Evolutionary conservation across 345 rosid genomes (phyloP), one percentile per base, ranked within the genome.

Genomic region (Acer campestre): DNA sequence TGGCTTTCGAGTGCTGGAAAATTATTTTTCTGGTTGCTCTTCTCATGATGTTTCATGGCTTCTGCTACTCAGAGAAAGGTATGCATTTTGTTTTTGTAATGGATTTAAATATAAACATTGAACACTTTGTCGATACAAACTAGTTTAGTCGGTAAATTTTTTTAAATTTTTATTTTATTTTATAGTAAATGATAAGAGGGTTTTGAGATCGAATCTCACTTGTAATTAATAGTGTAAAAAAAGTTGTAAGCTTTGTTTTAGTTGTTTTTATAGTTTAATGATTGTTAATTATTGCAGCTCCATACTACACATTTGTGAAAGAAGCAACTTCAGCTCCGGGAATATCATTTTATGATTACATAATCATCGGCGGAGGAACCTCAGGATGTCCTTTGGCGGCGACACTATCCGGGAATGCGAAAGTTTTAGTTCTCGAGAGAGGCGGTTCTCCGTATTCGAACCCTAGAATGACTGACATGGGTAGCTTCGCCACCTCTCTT

Each of bases 331-430:
- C 79, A 2, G 93, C 97, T 7, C 90, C 98, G 3, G 29, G n/a
- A 68, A 67, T 85, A 7, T 68, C 83, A 3, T 74, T 69, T 80
- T 84, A 80, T 16, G 98, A 95, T 78, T 95, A 93, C 88, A 90
- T 95, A 68, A 71, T 93, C 76, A 75, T 95, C 62, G 98, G 97
- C 4, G 98, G 98, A 55, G 98, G 98, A 68, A 93, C 98, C 27
- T 77, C 95, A 0, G 98, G 98, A 6, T 94, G 98, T 59, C 84
- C 98, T 0, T 76, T 94, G 56, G 98, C 98, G 1, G 98, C 97
- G 18, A 93, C 98, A 10, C 87, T 91, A 0, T 86, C 97, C 0
- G 75, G 69, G 75, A 86, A 82, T 27, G 94, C 95, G 0, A 81
- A 70, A 49, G 95, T 95, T 79, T 79, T 95, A 67, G 75, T 95